Conservation (phyloP, 2,329 filamentous ascomycete genomes). For the Bimuria novae-zelandiae region DNA sequence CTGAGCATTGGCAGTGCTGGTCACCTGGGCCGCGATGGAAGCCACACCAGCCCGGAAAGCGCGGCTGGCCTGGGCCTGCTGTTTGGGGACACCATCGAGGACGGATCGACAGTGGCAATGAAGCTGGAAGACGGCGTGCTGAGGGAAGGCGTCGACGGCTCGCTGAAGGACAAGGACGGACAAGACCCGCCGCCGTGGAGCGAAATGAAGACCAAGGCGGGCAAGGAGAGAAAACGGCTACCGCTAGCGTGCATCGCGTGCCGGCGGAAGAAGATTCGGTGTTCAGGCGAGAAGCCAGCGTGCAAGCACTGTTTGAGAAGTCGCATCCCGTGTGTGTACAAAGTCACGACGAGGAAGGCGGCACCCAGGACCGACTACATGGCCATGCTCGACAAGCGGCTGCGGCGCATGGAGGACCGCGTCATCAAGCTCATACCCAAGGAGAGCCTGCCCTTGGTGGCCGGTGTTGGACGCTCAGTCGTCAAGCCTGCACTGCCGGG, state of each 20-base stretch:
- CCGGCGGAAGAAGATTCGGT: slow-evolving; percentile 95
- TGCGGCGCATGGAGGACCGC: slow-evolving; percentile 97
- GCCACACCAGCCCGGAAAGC: slow-evolving; percentile 44
- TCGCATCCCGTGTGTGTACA: slow-evolving; percentile 95
- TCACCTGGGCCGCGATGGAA: slow-evolving; percentile 33
- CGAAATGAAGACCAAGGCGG: slow-evolving; percentile 67
- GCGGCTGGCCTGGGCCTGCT: slow-evolving; percentile 36
- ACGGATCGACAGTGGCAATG: slow-evolving; percentile 29
- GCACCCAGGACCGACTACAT: slow-evolving; percentile 97
- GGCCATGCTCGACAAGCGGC: slow-evolving; percentile 95
- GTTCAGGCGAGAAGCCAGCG: slow-evolving; percentile 94
- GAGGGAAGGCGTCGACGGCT: slow-evolving; percentile 30
- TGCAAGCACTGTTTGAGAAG: slow-evolving; percentile 96
- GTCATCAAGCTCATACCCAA: slow-evolving; percentile 96
- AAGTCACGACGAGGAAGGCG: slow-evolving; percentile 91
- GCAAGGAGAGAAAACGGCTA: slow-evolving; percentile 91
- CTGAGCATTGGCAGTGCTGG: slow-evolving; percentile 41
- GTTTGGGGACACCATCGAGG: slow-evolving; percentile 34
- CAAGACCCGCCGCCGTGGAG: slow-evolving; percentile 53
- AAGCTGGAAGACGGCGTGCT: slow-evolving; percentile 30
- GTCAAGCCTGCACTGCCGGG: slow-evolving; percentile 77
- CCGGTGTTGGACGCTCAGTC: slow-evolving; percentile 74
- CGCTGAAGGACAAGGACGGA: slow-evolving; percentile 36
- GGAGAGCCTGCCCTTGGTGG: slow-evolving; percentile 72
- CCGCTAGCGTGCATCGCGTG: slow-evolving; percentile 96